Evolutionary conservation across 2,329 filamentous ascomycete species (phyloP).

Genomic region (Penicillium sp.): DNA sequence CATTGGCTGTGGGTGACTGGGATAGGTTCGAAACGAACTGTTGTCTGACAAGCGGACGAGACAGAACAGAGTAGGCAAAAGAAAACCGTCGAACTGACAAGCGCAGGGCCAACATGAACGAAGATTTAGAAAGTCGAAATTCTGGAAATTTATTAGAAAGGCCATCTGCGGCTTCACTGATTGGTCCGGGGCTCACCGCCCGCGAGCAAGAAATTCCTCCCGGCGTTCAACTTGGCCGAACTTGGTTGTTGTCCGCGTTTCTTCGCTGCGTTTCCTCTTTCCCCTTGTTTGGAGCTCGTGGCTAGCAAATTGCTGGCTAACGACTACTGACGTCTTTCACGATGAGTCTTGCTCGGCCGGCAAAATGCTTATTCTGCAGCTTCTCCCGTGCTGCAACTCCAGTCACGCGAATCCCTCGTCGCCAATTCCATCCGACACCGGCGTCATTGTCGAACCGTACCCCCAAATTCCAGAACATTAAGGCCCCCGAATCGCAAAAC

Average conservation of each 20-base stretch:
- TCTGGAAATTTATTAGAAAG: slow-evolving; percentile 28
- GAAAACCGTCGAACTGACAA: slow-evolving; percentile 12
- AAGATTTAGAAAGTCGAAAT: slow-evolving; percentile 12
- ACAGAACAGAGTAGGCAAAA: neutral
- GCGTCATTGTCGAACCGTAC: slow-evolving; percentile 38
- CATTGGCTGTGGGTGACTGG: slow-evolving; percentile 12
- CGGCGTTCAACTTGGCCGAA: slow-evolving; percentile 14
- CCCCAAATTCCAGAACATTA: slow-evolving; percentile 41
- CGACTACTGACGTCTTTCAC: slow-evolving; percentile 26
- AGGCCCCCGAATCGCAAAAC: slow-evolving; percentile 33
- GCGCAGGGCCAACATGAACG: slow-evolving; percentile 21
- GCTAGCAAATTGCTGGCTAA: slow-evolving; percentile 29
- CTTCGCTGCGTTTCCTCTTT: slow-evolving; percentile 7
- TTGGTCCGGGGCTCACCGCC: slow-evolving; percentile 24
- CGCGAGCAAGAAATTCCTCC: slow-evolving; percentile 29
- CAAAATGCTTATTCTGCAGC: slow-evolving; percentile 52
- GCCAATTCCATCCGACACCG: slow-evolving; percentile 50
- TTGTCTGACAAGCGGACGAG: slow-evolving; percentile 2
- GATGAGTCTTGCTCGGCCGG: slow-evolving; percentile 52
- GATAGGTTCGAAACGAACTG: slow-evolving; percentile 6
- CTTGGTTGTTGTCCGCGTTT: slow-evolving; percentile 8
- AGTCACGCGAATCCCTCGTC: slow-evolving; percentile 44
- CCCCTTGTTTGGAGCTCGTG: slow-evolving; percentile 12
- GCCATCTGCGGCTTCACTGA: slow-evolving; percentile 19
- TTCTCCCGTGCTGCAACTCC: slow-evolving; percentile 43